A percentile compares a stretch with the other conserved stretches of the same genome.
phyloP scores from a whole-genome alignment of 768 basidiomycete genomes.

The Hygrocybe punicea region DNA sequence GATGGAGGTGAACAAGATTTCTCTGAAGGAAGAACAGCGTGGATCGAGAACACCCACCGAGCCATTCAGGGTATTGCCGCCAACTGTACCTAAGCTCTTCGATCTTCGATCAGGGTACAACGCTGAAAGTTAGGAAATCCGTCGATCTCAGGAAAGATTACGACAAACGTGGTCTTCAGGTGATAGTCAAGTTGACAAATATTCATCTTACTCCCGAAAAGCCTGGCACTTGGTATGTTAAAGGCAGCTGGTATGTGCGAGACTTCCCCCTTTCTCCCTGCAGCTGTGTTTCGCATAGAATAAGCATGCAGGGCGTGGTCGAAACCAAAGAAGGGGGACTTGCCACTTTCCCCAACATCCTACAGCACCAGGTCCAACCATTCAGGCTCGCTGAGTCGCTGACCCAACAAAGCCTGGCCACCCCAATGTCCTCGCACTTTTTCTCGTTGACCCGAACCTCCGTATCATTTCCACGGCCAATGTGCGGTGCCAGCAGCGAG shows the following conservation, averaged over 20 bases:
- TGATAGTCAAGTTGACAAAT: conserved; percentile 33
- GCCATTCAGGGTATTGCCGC: conserved; percentile 4
- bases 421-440: conserved; percentile 42
- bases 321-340: conserved; percentile 35
- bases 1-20: no score
- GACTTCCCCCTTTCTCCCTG: no score
- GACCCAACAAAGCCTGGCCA: conserved; percentile 38
- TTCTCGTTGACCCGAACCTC: conserved; percentile 41
- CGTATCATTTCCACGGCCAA: no score
- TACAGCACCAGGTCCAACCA: conserved; percentile 39
- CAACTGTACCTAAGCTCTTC: no score
- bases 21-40: no score
- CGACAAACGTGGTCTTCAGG: conserved; percentile 19
- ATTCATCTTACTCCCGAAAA: conserved; percentile 35
- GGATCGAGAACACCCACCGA: conserved; percentile 16
- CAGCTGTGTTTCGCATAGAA: no score
- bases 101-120: no score
- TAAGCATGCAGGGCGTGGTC: no score
- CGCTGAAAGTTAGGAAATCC: not conserved
- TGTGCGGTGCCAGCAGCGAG: conserved; percentile 24
- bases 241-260: no score
- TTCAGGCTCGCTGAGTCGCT: conserved; percentile 36
- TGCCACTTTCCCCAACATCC: conserved; percentile 42
- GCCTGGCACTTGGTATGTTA: no score
- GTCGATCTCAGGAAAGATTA: conserved; percentile 12